Conservation (phyloP, 2,329 filamentous ascomycete species). For the Cryphonectria naterciae region DNA sequence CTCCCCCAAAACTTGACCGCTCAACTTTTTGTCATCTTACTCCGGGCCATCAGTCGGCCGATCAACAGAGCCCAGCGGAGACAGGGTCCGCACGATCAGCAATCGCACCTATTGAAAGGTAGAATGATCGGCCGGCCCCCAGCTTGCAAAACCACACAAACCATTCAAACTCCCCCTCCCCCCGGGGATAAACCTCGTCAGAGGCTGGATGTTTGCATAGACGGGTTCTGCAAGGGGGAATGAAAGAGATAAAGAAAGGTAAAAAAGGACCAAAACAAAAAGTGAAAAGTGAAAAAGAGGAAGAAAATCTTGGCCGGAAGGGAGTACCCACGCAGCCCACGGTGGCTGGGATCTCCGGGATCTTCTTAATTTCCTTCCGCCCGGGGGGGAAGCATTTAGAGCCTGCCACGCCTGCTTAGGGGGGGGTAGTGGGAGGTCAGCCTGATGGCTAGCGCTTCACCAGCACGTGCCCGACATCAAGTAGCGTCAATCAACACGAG, state of each 20-base stretch:
- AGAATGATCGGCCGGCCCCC: background rate
- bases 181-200: too few species aligned
- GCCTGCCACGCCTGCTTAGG: background rate
- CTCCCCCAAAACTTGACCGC: background rate
- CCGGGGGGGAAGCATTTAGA: background rate
- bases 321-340: background rate
- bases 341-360: background rate
- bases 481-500: background rate
- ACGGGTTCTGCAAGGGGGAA: background rate
- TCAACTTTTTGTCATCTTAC: constrained; percentile 2
- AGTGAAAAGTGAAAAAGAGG: background rate
- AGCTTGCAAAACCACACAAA: background rate
- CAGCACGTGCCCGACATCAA: background rate
- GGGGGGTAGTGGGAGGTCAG: background rate
- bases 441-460: background rate
- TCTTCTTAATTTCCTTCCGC: constrained; percentile 5
- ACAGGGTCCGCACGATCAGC: constrained; percentile 2
- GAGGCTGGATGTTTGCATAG: background rate
- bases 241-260: too few species aligned
- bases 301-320: background rate
- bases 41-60: background rate
- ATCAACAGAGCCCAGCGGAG: background rate
- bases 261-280: background rate
- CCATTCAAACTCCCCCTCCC: background rate
- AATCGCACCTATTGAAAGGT: background rate